Evolutionary conservation across 2,329 filamentous ascomycete species (phyloP).

Genomic region (Chaetomiaceae sp.): DNA sequence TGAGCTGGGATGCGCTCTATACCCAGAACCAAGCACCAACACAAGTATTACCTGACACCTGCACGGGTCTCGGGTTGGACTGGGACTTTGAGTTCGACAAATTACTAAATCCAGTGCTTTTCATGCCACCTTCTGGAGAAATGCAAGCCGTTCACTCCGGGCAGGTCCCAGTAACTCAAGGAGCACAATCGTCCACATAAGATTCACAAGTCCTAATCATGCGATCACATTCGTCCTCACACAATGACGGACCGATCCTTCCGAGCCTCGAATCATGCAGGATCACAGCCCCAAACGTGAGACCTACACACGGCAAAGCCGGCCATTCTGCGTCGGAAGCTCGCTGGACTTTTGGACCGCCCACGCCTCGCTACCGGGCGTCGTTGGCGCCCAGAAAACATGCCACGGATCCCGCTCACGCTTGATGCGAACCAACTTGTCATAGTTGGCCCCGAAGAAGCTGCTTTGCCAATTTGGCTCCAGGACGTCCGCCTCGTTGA

Average conservation of each 20-base stretch:
- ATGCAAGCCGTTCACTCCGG: background rate
- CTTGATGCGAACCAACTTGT: constrained; percentile 16
- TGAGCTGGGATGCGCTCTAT: background rate
- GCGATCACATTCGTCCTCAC: background rate
- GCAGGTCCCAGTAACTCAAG: background rate
- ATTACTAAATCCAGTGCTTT: constrained; percentile 15
- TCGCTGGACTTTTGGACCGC: constrained; percentile 33
- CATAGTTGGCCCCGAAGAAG: constrained; percentile 33
- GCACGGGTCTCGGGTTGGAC: constrained; percentile 8
- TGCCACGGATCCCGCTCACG: constrained; percentile 19
- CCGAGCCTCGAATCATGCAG: background rate
- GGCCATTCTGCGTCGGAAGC: constrained; percentile 30
- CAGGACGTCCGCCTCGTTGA: constrained; percentile 41
- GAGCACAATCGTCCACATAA: background rate
- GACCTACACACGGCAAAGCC: constrained; percentile 18
- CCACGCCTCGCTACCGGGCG: constrained; percentile 40
- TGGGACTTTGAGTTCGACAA: constrained; percentile 21
- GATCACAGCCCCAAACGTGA: background rate
- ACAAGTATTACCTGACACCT: background rate
- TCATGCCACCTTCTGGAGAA: background rate
- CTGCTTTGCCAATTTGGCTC: constrained; percentile 33
- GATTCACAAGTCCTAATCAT: background rate
- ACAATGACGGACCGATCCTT: background rate
- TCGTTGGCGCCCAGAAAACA: constrained; percentile 23
- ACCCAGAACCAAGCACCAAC: background rate